Conservation (phyloP, 1,284 basidiomycete species). For the Malassezia vespertilionis region DNA sequence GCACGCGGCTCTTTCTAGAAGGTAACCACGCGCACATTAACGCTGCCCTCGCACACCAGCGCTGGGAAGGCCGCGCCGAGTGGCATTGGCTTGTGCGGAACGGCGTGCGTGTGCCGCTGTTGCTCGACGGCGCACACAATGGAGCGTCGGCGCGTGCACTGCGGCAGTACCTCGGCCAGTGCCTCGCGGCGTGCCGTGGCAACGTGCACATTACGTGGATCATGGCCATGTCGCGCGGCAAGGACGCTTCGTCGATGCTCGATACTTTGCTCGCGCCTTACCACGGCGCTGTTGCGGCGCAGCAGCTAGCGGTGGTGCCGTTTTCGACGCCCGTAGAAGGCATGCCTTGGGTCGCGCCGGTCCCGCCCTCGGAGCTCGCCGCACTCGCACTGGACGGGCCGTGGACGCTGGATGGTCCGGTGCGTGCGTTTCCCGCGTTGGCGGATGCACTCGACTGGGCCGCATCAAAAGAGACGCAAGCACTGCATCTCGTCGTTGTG, state of each 20-base stretch:
- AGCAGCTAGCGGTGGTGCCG: slow-evolving; percentile 29
- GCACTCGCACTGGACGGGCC: not conserved
- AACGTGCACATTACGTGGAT: slow-evolving; percentile 29
- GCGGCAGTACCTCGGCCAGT: slow-evolving; percentile 57
- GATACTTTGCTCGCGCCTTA: slow-evolving; percentile 17
- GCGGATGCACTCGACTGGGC: slow-evolving; percentile 24
- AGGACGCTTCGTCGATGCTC: slow-evolving; percentile 32
- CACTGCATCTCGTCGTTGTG: slow-evolving; percentile 23
- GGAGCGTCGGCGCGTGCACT: slow-evolving; percentile 66
- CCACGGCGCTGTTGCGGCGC: slow-evolving; percentile 6
- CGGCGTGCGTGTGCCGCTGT: slow-evolving; percentile 30
- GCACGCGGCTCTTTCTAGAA: slow-evolving; percentile 32
- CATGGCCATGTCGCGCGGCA: slow-evolving; percentile 37
- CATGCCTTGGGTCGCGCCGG: slow-evolving; percentile 42
- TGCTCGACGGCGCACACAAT: slow-evolving; percentile 94
- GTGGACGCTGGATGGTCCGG: slow-evolving; percentile 1
- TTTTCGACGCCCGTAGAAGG: slow-evolving; percentile 41
- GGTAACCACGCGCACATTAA: slow-evolving; percentile 20
- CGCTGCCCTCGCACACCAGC: slow-evolving; percentile 16
- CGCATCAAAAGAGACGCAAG: not conserved
- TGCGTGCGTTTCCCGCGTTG: slow-evolving; percentile 14
- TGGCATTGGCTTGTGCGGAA: slow-evolving; percentile 56
- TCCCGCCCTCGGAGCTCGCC: slow-evolving; percentile 10
- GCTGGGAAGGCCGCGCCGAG: slow-evolving; percentile 75
- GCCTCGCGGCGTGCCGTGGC: slow-evolving; percentile 12